Evolutionary conservation across 2,329 filamentous ascomycete species (phyloP), one percentile per base, ranked within the genome.

Genomic region (Plectosphaerella sp.): DNA sequence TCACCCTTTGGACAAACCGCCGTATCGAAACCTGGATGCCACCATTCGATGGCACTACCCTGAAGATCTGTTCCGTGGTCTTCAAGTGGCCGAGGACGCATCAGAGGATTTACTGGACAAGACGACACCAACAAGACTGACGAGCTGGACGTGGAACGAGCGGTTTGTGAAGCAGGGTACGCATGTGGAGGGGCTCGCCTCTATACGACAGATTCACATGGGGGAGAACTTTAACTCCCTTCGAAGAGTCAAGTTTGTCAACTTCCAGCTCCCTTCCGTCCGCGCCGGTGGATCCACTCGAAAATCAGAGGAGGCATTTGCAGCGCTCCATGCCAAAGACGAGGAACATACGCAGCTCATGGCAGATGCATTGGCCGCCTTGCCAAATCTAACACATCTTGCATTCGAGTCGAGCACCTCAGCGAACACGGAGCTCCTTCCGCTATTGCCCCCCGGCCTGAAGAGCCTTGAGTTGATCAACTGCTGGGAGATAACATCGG

Each of bases 321-420:
- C 41, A 18, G 70, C 78, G 10, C 68, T 72, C 1, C 72, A 74
- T 48, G 65, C 60, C 8, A 56, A 57, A 9, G 70, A 75, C 25
- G 36, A 53, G 24, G 49, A 54, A 42, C 65, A 63, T 36, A 62
- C 71, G 39, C 51, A 57, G 9, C 47, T 59, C 14, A 71, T 78
- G 20, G 77, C 82, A 0, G 66, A 80, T 15, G 72, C 76, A 14
- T 74, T 78, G 24, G 55, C 56, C n/a, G 65, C 60, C 10, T 75
- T 97, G 9, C 80, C 84, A 1, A 69, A 78, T 2, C 73, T 97
- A 7, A 78, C 78, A 51, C 80, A 85, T 51, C 71, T 97, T 11
- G 75, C 84, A 2, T 85, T 97, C 58, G 84, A 92, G 62, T 87
- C 86, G 8, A 95, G 87, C 43, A 86, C 84, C 3, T 75, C 89